Evolutionary conservation across 225 moss, liverwort and hornwort genomes (phyloP).

Genomic region (Ulota crispa): DNA sequence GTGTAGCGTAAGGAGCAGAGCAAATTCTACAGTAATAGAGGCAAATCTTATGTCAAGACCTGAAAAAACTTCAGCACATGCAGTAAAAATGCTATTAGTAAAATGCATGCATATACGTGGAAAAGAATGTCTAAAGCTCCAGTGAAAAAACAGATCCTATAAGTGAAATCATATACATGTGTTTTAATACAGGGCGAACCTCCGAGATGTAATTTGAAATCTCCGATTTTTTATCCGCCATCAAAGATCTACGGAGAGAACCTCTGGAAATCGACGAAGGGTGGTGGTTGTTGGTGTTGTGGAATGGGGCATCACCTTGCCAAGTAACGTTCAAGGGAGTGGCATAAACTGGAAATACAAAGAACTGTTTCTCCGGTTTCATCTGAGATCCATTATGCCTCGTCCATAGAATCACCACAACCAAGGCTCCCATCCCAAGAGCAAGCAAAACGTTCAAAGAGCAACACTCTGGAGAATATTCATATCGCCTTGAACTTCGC

Average conservation of each 20-base stretch:
- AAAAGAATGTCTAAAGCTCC: slow-evolving; percentile 21
- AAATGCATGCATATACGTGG: background rate
- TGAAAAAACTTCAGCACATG: background rate
- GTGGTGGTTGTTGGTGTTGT: background rate
- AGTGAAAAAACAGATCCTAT: slow-evolving; percentile 24
- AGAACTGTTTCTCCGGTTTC: background rate
- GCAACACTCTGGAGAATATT: background rate
- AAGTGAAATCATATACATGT: slow-evolving; percentile 42
- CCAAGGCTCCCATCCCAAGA: slow-evolving; percentile 22
- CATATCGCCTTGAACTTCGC: slow-evolving; percentile 15
- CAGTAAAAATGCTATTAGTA: slow-evolving; percentile 8
- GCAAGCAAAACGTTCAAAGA: slow-evolving; percentile 16
- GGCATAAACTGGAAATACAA: slow-evolving; percentile 32
- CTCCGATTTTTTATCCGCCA: slow-evolving; percentile 28
- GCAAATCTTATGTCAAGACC: background rate
- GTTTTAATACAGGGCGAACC: slow-evolving; percentile 42
- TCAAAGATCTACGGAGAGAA: slow-evolving; percentile 29
- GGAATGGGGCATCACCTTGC: slow-evolving; percentile 14
- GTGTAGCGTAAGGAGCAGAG: background rate
- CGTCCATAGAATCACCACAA: slow-evolving; percentile 20
- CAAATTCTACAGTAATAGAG: background rate
- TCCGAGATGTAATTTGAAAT: slow-evolving; percentile 36
- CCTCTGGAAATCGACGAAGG: slow-evolving; percentile 1
- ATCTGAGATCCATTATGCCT: slow-evolving; percentile 23
- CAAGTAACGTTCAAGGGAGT: slow-evolving; percentile 8